Percentiles rank a stretch among this genome's conserved stretches.
Evolutionary conservation across 768 basidiomycete genomes (phyloP).

Genomic region (Pleurotus giganteus): DNA sequence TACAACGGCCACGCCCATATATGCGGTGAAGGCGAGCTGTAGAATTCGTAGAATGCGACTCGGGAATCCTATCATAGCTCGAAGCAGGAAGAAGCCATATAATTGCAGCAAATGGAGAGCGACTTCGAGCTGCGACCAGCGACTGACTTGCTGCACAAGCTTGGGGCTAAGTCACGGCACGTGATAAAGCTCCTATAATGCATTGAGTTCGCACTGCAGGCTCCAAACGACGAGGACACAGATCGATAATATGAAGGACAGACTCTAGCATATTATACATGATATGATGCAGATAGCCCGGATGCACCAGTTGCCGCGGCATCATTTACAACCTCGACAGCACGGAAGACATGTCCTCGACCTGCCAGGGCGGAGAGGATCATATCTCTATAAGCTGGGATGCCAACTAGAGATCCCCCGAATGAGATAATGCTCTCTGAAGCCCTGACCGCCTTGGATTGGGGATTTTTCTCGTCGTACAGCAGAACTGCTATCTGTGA

Average conservation of each 20-base stretch:
- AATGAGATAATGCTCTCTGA: slow-evolving; percentile 65
- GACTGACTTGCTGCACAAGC: background rate
- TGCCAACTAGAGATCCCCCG: slow-evolving; percentile 74
- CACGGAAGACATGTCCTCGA: slow-evolving; percentile 61
- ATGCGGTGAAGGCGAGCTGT: slow-evolving; percentile 29
- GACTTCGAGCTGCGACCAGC: too few species aligned
- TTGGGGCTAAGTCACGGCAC: background rate
- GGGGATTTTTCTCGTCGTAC: slow-evolving; percentile 25
- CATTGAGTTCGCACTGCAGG: too few species aligned
- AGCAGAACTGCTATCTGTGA: slow-evolving; percentile 57
- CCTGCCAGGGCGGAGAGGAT: slow-evolving; percentile 53
- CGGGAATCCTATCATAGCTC: slow-evolving; percentile 2
- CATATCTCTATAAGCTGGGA: slow-evolving; percentile 56
- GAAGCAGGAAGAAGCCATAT: background rate
- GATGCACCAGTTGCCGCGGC: slow-evolving; percentile 64
- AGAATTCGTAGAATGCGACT: slow-evolving; percentile 19
- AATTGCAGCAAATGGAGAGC: too few species aligned
- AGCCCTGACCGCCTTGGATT: slow-evolving; percentile 43
- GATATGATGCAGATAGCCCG: slow-evolving; percentile 42
- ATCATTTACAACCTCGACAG: slow-evolving; percentile 68
- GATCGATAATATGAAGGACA: background rate
- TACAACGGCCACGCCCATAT: slow-evolving; percentile 37
- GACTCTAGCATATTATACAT: background rate
- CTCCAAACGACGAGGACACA: background rate
- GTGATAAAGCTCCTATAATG: too few species aligned